Evolutionary conservation across 345 rosid genomes (phyloP).

Genomic region (Sonneratia alba): DNA sequence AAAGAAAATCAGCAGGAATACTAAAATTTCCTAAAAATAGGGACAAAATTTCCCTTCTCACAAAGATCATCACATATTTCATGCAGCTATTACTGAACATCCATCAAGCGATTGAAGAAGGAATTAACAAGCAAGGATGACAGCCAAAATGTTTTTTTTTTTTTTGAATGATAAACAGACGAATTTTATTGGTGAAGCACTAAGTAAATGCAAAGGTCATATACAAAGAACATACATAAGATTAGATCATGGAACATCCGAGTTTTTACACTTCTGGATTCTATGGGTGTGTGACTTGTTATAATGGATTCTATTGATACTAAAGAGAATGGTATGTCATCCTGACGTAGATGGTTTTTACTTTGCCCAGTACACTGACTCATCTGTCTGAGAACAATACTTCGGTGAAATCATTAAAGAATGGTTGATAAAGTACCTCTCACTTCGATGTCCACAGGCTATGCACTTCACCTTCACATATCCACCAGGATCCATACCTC

Average conservation of each 20-base stretch:
- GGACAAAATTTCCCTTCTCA: neutral
- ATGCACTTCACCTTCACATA: conserved; percentile 94
- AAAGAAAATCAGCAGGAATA: neutral
- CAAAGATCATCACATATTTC: neutral
- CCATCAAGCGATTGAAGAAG: neutral
- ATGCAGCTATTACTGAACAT: neutral
- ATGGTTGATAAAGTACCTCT: conserved; percentile 47
- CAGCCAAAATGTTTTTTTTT: neutral
- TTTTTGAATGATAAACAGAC: too few species aligned
- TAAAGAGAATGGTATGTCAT: too few species aligned
- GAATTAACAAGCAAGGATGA: neutral
- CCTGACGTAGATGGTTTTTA: too few species aligned
- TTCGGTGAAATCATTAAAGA: neutral
- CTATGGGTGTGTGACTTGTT: too few species aligned
- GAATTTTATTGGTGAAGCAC: too few species aligned
- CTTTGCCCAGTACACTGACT: neutral
- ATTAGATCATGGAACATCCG: neutral
- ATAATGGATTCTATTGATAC: too few species aligned
- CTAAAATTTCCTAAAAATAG: neutral
- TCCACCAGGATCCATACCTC: conserved; percentile 99
- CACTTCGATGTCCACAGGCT: conserved; percentile 69
- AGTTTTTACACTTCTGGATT: too few species aligned
- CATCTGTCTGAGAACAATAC: neutral
- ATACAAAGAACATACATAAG: conserved; percentile 2
- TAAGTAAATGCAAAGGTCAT: neutral